Conservation (phyloP, 495 filamentous ascomycete species). For the Trichoderma gamsii region DNA sequence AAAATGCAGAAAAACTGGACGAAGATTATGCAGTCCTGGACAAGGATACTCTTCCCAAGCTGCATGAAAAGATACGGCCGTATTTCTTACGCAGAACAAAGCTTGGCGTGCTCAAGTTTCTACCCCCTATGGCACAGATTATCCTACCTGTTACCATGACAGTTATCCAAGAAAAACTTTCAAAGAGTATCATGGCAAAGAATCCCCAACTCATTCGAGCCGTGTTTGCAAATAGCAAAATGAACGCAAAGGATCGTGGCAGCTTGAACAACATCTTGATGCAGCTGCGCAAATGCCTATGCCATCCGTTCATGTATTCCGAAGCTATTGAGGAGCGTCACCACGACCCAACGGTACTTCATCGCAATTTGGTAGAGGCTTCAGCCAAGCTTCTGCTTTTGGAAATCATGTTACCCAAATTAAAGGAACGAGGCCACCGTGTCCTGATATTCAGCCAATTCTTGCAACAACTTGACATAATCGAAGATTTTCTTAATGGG, state of each 20-base stretch:
- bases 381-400: conserved; percentile 84
- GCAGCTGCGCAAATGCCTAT: conserved; percentile 90
- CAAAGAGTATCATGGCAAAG: conserved; percentile 85
- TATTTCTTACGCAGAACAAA: conserved; percentile 75
- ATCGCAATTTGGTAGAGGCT: conserved; percentile 81
- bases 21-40: conserved; percentile 66
- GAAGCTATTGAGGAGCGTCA: conserved; percentile 76
- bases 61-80: conserved; percentile 81
- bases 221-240: conserved; percentile 61
- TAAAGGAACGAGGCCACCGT: conserved; percentile 81
- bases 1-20: conserved; percentile 68
- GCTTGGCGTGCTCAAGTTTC: conserved; percentile 75
- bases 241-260: conserved; percentile 63
- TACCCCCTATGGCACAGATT: conserved; percentile 89
- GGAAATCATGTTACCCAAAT: conserved; percentile 82
- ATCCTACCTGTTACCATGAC: conserved; percentile 93
- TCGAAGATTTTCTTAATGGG: conserved; percentile 83
- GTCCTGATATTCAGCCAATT: conserved; percentile 97
- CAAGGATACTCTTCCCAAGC: conserved; percentile 67
- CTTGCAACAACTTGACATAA: conserved; percentile 75
- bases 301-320: conserved; percentile 94
- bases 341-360: conserved; percentile 44
- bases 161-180: conserved; percentile 85
- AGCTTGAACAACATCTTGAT: conserved; percentile 90
- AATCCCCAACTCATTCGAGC: conserved; percentile 84